Percentiles rank a stretch among this genome's conserved stretches.
phyloP scores from a whole-genome alignment of 2,329 filamentous ascomycete genomes.

The Cladosporium sp. region DNA sequence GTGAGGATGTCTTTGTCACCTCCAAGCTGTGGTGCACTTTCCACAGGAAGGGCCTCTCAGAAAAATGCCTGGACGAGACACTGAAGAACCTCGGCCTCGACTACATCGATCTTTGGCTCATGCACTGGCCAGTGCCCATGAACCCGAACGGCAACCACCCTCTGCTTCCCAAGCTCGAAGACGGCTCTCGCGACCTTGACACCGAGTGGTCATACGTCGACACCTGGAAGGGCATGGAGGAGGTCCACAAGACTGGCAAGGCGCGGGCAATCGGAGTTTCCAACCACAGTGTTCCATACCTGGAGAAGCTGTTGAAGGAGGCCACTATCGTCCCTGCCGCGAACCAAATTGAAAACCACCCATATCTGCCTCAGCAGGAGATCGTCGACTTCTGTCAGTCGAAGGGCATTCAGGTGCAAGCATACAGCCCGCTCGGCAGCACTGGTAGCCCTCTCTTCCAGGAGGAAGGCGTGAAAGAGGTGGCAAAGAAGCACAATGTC shows the following conservation, averaged over 20 bases:
- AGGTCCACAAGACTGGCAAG: slow-evolving; percentile 48
- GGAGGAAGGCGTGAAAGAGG: slow-evolving; percentile 43
- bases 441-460: slow-evolving; percentile 47
- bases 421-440: slow-evolving; percentile 56
- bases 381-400: slow-evolving; percentile 64
- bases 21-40: slow-evolving; percentile 64
- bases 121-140: slow-evolving; percentile 82
- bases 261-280: slow-evolving; percentile 48
- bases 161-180: slow-evolving; percentile 67
- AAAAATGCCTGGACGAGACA: slow-evolving; percentile 67
- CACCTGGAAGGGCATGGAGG: slow-evolving; percentile 75
- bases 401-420: slow-evolving; percentile 67
- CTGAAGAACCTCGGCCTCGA: slow-evolving; percentile 70
- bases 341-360: slow-evolving; percentile 74
- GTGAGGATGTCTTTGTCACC: slow-evolving; percentile 38
- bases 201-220: slow-evolving; percentile 65
- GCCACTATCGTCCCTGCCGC: slow-evolving; percentile 61
- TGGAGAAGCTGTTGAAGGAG: slow-evolving; percentile 49
- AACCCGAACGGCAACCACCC: slow-evolving; percentile 70
- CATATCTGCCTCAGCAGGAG: slow-evolving; percentile 66
- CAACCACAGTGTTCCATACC: slow-evolving; percentile 46
- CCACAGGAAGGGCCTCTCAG: slow-evolving; percentile 72
- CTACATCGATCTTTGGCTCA: slow-evolving; percentile 75
- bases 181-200: slow-evolving; percentile 71
- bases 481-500: slow-evolving; percentile 48